A percentile compares a stretch with the other conserved stretches of the same genome.
phyloP scores from a whole-genome alignment of 2,329 filamentous ascomycete genomes.

The Fusarium chlamydosporum region DNA sequence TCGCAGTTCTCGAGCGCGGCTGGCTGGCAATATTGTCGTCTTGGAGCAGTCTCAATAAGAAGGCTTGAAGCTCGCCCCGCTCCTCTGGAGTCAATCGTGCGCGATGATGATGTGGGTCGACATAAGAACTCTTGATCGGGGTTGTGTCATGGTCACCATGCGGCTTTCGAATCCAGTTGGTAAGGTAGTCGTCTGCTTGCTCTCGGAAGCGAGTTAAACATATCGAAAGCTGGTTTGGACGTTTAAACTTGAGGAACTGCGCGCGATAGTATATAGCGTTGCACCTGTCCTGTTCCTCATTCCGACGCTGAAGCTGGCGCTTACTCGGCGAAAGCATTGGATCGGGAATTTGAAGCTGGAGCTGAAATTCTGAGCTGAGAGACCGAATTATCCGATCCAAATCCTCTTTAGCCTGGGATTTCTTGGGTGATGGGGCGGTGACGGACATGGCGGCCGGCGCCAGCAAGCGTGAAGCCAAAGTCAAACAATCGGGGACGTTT shows the following conservation, averaged over 20 bases:
- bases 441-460: constrained; percentile 39
- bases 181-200: constrained; percentile 38
- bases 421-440: constrained; percentile 1
- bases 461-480: constrained; percentile 13
- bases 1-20: constrained; percentile 27
- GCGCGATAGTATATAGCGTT: constrained; percentile 47
- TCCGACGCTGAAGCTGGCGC: constrained; percentile 36
- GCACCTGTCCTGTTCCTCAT: constrained; percentile 44
- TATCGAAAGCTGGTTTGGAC: constrained; percentile 34
- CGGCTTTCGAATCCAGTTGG: constrained; percentile 43
- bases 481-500: constrained; percentile 1
- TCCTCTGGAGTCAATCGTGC: constrained; percentile 37
- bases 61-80: constrained; percentile 48
- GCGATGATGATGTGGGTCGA: constrained; percentile 45
- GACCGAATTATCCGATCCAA: constrained; percentile 47
- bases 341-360: constrained; percentile 48
- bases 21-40: constrained; percentile 30
- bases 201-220: constrained; percentile 48
- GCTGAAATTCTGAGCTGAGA: constrained; percentile 49
- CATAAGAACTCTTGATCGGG: constrained; percentile 22
- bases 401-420: constrained; percentile 35
- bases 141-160: constrained; percentile 43
- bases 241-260: constrained; percentile 41
- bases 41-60: constrained; percentile 42
- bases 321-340: constrained; percentile 48